Conservation (phyloP, 2,329 filamentous ascomycete species). For the Elsinoe batatas region DNA sequence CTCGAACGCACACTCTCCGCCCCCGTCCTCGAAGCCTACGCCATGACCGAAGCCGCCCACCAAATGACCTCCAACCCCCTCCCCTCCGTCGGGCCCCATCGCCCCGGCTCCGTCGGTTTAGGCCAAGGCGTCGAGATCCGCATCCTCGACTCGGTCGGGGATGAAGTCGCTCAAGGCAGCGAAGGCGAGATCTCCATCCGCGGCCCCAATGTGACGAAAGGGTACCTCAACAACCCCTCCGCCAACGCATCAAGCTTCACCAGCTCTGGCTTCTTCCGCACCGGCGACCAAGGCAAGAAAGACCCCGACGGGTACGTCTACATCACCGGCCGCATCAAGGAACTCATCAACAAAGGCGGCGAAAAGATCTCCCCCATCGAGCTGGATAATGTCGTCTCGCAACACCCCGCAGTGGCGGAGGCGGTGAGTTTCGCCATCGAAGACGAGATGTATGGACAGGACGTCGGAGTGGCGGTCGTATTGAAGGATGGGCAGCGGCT, state of each 20-base stretch:
- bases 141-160: slow-evolving; percentile 62
- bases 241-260: slow-evolving; percentile 70
- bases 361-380: slow-evolving; percentile 87
- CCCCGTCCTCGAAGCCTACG: slow-evolving; percentile 80
- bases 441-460: slow-evolving; percentile 75
- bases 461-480: slow-evolving; percentile 67
- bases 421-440: slow-evolving; percentile 76
- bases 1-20: slow-evolving; percentile 66
- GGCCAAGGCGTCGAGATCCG: slow-evolving; percentile 74
- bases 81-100: slow-evolving; percentile 57
- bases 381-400: slow-evolving; percentile 70
- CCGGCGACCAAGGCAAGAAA: slow-evolving; percentile 74
- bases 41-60: slow-evolving; percentile 84
- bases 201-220: slow-evolving; percentile 73
- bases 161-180: slow-evolving; percentile 55
- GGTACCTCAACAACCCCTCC: slow-evolving; percentile 72
- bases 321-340: slow-evolving; percentile 88
- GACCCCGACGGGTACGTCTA: slow-evolving; percentile 73
- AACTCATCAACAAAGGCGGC: slow-evolving; percentile 82
- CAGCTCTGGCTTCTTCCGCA: slow-evolving; percentile 71
- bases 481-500: slow-evolving; percentile 52
- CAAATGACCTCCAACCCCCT: slow-evolving; percentile 64
- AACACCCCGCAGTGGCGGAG: slow-evolving; percentile 62
- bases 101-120: slow-evolving; percentile 72
- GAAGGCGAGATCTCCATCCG: slow-evolving; percentile 77